Base-by-base conservation (phyloP, 2,329 filamentous ascomycete genomes). In the Ophioceras dolichostomum region DNA sequence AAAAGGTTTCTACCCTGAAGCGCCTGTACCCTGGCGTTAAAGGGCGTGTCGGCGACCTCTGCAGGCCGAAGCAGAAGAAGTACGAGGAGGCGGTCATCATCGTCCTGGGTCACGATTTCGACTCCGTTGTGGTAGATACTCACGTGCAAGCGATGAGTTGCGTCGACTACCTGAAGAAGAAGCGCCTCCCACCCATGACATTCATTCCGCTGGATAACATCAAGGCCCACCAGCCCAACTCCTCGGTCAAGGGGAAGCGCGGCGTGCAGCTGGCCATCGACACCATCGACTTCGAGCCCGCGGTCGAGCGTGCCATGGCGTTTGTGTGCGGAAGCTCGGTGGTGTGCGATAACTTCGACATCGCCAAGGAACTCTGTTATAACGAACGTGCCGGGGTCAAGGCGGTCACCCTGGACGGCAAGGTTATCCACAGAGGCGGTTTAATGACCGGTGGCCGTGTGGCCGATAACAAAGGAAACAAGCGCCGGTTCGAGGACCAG, bases 131-230 rank as follows among this genome's bases (percentile, higher is more conserved):
- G 34, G 89, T 96, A 9, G 91, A 98, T 49, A 89, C 86, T 2
- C 87, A 96, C 58, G 94, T 91, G 61, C 91, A 84, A 1, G 91
- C 85, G 20, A 80, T 87, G 41, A 87, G 95, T 49, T 98, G 91
- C 56, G 91, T 98, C 39, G 78, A 91, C 47, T 93, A 94, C 51
- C 73, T 98, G 41, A 91, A 91, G 49, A 86, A 94, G 45, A 85
- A 95, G 54, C 79, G 85, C 39, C 79, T 83, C 38, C 75, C 83
- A 6, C 85, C 88, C 40, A 85, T 91, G 60, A 95, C 86, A 1
- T 96, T 98, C 57, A 88, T 96, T 44, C 91, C 91, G 1, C 70
- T 98, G 14, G 91, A 98, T 64, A 95, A 94, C 37, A 94, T 98
- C 56, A 93, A 96, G 52, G 88, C 95, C 53, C 88, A 85, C 55